These are phyloP conservation scores for Aristolochia contorta DNA, from an alignment of 164 flowering plant species.

Conservation along the genomic window DNA sequence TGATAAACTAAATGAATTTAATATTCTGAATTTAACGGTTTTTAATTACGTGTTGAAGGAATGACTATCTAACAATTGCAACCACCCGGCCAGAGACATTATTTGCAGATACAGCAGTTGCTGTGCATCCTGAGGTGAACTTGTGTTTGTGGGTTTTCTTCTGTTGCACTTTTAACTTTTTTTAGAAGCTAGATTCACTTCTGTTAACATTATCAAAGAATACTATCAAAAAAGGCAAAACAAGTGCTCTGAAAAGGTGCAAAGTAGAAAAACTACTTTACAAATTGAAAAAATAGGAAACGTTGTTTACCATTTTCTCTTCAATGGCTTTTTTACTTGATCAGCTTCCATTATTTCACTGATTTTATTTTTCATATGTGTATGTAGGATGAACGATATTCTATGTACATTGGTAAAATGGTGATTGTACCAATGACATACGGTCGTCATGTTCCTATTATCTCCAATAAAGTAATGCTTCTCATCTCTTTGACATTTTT, in stretches of 20 bases:
- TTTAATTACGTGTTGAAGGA: conserved; percentile 32
- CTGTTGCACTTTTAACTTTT: background rate
- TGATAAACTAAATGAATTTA: too few species aligned
- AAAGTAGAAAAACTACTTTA: too few species aligned
- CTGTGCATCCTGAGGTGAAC: conserved; percentile 82
- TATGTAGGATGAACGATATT: conserved; percentile 83
- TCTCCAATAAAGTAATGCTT: conserved; percentile 59
- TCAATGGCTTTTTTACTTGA: background rate
- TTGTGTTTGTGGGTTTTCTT: background rate
- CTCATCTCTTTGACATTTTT: background rate
- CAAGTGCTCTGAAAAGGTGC: too few species aligned
- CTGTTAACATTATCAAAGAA: too few species aligned
- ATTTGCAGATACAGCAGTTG: conserved; percentile 91
- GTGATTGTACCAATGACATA: conserved; percentile 94
- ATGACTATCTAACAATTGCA: conserved; percentile 78
- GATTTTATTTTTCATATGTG: conserved; percentile 3
- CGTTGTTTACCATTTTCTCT: too few species aligned
- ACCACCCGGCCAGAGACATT: conserved; percentile 97
- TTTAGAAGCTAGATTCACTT: background rate
- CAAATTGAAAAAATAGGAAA: too few species aligned
- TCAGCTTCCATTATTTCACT: background rate
- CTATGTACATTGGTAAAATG: conserved; percentile 62
- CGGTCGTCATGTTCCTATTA: conserved; percentile 96
- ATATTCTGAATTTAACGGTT: too few species aligned
- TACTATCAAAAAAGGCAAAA: too few species aligned